These are phyloP conservation scores for Macrocybe gigantea DNA, from an alignment of 768 basidiomycete genomes.

Conservation along the genomic window DNA sequence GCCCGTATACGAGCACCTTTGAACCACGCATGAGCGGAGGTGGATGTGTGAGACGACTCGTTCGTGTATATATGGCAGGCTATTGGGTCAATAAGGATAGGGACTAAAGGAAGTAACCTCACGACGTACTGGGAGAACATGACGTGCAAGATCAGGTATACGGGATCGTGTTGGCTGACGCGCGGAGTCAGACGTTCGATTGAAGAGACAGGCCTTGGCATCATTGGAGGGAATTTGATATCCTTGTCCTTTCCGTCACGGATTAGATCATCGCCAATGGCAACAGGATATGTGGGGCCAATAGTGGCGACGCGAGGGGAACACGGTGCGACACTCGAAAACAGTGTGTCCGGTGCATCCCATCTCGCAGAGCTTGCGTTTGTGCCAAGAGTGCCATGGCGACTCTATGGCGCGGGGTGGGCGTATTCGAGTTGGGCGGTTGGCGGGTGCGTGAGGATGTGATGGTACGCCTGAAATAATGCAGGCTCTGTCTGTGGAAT, in stretches of 20 bases:
- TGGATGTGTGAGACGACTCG: conserved; percentile 61
- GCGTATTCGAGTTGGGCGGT: conserved; percentile 36
- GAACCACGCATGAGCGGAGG: conserved; percentile 50
- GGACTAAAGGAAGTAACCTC: background rate
- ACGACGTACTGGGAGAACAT: conserved; percentile 60
- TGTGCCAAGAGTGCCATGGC: conserved; percentile 63
- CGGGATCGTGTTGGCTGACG: conserved; percentile 59
- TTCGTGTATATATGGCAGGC: conserved; percentile 52
- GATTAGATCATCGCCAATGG: conserved; percentile 21
- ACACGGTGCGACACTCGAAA: conserved; percentile 51
- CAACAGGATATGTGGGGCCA: conserved; percentile 60
- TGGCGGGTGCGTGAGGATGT: conserved; percentile 69
- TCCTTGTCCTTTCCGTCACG: conserved; percentile 27
- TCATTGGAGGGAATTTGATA: conserved; percentile 45
- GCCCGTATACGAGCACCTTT: conserved; percentile 42
- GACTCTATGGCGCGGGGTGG: conserved; percentile 70
- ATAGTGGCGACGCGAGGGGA: conserved; percentile 58
- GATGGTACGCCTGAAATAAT: conserved; percentile 66
- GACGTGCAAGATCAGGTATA: conserved; percentile 61
- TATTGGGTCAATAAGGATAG: conserved; percentile 16
- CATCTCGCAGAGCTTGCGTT: conserved; percentile 51
- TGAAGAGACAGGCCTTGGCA: conserved; percentile 36
- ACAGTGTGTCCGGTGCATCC: conserved; percentile 65
- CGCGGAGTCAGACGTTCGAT: conserved; percentile 55
- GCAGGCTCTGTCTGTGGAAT: conserved; percentile 59